A percentile compares a stretch with the other conserved stretches of the same genome.
Evolutionary conservation across 306 rosid species (phyloP).

Genomic region (Pyrus pyrifolia): DNA sequence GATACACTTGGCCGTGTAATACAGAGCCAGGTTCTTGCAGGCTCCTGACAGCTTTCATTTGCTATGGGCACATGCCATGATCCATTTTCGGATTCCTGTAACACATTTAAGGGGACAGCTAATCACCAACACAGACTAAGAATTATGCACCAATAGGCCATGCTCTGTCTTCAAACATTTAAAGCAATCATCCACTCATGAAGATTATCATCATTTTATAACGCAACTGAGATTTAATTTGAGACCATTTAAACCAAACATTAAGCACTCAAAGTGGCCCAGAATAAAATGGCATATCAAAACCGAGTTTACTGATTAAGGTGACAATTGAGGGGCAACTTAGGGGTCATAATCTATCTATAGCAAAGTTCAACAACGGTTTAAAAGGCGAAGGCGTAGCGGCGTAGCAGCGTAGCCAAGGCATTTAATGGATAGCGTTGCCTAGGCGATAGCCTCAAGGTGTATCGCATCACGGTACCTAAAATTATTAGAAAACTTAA

Average conservation of each 20-base stretch:
- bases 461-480: too few species aligned
- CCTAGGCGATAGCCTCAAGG: too few species aligned
- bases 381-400: too few species aligned
- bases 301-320: not conserved
- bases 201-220: not conserved
- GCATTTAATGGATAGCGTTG: too few species aligned
- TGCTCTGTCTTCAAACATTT: not conserved
- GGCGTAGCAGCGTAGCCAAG: too few species aligned
- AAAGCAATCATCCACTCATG: not conserved
- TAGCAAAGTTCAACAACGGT: not conserved
- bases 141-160: not conserved
- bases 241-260: not conserved
- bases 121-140: not conserved
- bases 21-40: conserved; percentile 69
- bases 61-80: conserved; percentile 83
- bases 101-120: conserved; percentile 7
- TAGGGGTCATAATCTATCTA: not conserved
- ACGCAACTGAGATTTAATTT: not conserved
- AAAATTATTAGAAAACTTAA: too few species aligned
- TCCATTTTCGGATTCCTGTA: conserved; percentile 77
- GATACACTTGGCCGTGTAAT: conserved; percentile 38
- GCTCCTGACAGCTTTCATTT: conserved; percentile 25
- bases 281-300: not conserved
- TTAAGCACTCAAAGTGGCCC: not conserved
- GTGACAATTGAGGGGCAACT: not conserved